These are phyloP conservation scores for Lactifluus rugatus DNA, from an alignment of 768 basidiomycete species.

Conservation along the genomic window DNA sequence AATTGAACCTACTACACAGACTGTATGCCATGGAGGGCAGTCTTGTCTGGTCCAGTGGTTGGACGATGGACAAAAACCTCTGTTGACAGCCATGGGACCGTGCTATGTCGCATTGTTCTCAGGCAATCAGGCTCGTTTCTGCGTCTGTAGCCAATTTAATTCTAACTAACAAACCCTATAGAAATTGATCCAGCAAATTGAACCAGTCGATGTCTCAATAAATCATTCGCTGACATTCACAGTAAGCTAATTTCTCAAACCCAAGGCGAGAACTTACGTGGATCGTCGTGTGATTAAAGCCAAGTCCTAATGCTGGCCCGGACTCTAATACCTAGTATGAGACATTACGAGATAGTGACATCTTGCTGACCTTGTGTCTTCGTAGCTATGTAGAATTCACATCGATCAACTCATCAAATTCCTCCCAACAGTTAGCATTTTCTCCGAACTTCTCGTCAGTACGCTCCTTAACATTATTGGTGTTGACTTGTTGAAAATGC, in stretches of 20 bases:
- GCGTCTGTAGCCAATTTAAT: neutral
- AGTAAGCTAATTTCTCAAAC: conserved; percentile 29
- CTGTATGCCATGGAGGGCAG: conserved; percentile 41
- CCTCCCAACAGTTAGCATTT: conserved; percentile 28
- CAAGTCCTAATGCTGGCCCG: conserved; percentile 45
- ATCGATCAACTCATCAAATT: conserved; percentile 23
- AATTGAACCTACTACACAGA: neutral
- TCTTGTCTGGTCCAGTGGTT: conserved; percentile 50
- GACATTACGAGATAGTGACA: neutral
- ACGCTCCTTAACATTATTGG: neutral
- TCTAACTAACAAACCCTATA: conserved; percentile 21
- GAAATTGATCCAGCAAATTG: conserved; percentile 49
- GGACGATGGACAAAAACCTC: conserved; percentile 49
- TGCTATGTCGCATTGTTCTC: conserved; percentile 48
- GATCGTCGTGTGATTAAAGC: conserved; percentile 28
- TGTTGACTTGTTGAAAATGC: neutral
- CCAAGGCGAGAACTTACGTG: neutral
- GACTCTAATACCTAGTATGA: conserved; percentile 47
- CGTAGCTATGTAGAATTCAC: conserved; percentile 53
- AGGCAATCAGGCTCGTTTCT: conserved; percentile 34
- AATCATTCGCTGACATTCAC: conserved; percentile 44
- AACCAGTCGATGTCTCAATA: conserved; percentile 43
- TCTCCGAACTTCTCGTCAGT: conserved; percentile 52
- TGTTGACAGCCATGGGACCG: conserved; percentile 40
- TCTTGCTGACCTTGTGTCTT: neutral